Conservation (phyloP, 78 protist species). For the Chrysochromulina tobinii region DNA sequence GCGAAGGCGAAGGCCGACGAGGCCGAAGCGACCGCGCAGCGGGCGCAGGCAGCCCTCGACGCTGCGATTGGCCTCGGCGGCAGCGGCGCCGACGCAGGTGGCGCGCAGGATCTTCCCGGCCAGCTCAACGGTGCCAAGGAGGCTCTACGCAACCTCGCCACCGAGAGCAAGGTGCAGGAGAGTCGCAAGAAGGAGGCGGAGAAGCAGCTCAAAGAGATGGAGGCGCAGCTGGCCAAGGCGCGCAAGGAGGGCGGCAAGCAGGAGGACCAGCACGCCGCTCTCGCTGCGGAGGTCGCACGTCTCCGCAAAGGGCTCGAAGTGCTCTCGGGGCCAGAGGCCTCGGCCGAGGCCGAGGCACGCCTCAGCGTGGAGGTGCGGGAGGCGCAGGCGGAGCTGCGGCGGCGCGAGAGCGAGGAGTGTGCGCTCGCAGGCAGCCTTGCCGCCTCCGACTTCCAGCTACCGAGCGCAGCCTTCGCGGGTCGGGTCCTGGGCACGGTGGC, state of each 20-base stretch:
- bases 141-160: not conserved
- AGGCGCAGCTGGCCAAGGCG: not conserved
- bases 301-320: not conserved
- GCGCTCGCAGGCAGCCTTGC: not conserved
- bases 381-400: too few relatives aligned
- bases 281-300: not conserved
- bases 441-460: conserved; percentile 69
- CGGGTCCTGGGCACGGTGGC: conserved; percentile 90
- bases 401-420: too few relatives aligned
- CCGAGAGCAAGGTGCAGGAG: not conserved
- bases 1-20: too few relatives aligned
- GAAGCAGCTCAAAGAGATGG: conserved; percentile 7
- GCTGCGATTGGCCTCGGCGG: too few relatives aligned
- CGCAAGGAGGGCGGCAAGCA: not conserved
- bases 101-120: too few relatives aligned
- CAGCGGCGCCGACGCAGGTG: too few relatives aligned
- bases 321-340: too few relatives aligned
- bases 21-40: too few relatives aligned
- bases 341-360: too few relatives aligned
- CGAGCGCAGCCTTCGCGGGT: not conserved
- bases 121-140: not conserved
- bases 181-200: not conserved
- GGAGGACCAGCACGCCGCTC: not conserved
- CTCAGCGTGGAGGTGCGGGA: too few relatives aligned
- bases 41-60: too few relatives aligned